Conservation (phyloP, 2,329 filamentous ascomycete species). For the Pestalotiopsis sp. region DNA sequence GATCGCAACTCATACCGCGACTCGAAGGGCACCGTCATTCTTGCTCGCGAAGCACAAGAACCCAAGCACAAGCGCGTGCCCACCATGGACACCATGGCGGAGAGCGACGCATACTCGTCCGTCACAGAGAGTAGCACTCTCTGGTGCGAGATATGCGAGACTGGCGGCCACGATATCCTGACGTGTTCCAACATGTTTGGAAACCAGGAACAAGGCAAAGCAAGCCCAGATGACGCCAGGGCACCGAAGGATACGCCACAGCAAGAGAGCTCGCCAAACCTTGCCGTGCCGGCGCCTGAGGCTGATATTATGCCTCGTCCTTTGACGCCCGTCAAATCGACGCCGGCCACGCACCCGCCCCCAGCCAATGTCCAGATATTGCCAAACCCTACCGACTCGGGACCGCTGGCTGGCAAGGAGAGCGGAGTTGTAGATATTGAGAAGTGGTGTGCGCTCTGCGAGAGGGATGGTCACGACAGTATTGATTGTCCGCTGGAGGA, state of each 20-base stretch:
- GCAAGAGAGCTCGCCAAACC: slow-evolving; percentile 40
- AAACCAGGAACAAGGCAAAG: slow-evolving; percentile 30
- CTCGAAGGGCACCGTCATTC: slow-evolving; percentile 66
- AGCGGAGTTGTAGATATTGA: slow-evolving; percentile 77
- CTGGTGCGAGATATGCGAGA: slow-evolving; percentile 97
- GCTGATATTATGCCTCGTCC: slow-evolving; percentile 57
- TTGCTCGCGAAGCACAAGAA: slow-evolving; percentile 53
- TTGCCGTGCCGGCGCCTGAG: slow-evolving; percentile 36
- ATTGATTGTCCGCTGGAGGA: slow-evolving; percentile 94
- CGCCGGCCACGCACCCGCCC: slow-evolving; percentile 40
- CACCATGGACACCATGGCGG: slow-evolving; percentile 69
- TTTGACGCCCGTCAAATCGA: slow-evolving; percentile 53
- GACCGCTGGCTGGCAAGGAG: slow-evolving; percentile 76
- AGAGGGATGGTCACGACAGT: slow-evolving; percentile 94
- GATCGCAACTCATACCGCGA: slow-evolving; percentile 65
- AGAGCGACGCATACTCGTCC: slow-evolving; percentile 70
- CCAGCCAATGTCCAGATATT: slow-evolving; percentile 48
- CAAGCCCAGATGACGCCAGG: slow-evolving; percentile 12
- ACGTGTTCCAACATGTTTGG: slow-evolving; percentile 92
- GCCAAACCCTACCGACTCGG: slow-evolving; percentile 65
- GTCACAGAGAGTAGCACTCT: slow-evolving; percentile 73
- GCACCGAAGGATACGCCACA: slow-evolving; percentile 37
- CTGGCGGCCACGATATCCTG: slow-evolving; percentile 87
- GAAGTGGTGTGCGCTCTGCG: slow-evolving; percentile 97
- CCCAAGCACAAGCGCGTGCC: slow-evolving; percentile 53